Base-by-base conservation (phyloP, 139 green algal genomes). In the Chlorella sp. region DNA sequence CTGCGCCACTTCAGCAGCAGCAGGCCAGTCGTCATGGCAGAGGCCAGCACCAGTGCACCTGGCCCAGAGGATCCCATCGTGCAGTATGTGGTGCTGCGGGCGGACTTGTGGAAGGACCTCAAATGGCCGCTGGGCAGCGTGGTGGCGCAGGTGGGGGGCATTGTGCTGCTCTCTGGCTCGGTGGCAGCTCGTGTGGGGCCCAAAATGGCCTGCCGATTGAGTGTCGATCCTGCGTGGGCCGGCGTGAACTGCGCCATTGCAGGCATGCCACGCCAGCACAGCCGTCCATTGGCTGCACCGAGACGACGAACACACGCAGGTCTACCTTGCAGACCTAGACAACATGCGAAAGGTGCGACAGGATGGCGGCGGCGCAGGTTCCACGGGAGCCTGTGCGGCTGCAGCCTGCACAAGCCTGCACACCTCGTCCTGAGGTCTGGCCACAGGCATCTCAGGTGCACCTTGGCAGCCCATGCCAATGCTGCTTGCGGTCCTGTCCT, bases 51-150 rank as follows among this genome's bases (percentile, higher is more conserved):
- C n/a, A n/a, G n/a, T n/a, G n/a, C n/a, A n/a, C n/a, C 55, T 64
- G 35, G 26, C 35, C 35, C 35, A 35, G 82, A n/a, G n/a, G n/a
- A 88, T 35, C 70, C 77, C 2, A 32, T 96, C 0, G 73, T 96
- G 24, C 94, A 98, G 72, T 97, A 97, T 67, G 79, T 98, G 1
- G 87, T 98, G n/a, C 60, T 99, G 26, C 78, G 95, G 1, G 78
- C 82, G n/a, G 95, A 99, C 75, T 77, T 99, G 1, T 95, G 90
- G 85, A 74, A 67, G 0, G 79, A 87, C 24, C 62, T 90, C 33
- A 78, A 82, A 0, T 99, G 95, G 95, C 93, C 93, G 27, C 74
- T 99, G 27, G 95, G 95, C 6, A 94, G 88, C 72, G 79, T 99
- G 0, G 82, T 96, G n/a, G 93, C 95, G 3, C 95, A 98, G n/a